A percentile compares a stretch with the other conserved stretches of the same genome.
Evolutionary conservation across 148 eudicot species (phyloP).

Genomic region (Vaccinium corymbosum): DNA sequence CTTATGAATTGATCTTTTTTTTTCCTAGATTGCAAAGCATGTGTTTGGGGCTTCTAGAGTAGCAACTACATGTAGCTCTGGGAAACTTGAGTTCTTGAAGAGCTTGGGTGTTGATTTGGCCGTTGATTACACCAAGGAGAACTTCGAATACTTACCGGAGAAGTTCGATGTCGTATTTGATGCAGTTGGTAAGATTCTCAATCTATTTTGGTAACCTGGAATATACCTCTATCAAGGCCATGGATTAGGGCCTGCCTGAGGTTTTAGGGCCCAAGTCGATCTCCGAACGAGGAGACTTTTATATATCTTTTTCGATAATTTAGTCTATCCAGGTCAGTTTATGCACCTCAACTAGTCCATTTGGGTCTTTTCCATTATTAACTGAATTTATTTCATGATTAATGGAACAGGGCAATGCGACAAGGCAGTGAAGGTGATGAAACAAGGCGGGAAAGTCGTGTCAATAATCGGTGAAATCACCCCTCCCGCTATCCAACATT

Average conservation of each 20-base stretch:
- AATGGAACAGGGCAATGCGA: slow-evolving; percentile 59
- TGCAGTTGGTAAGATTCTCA: slow-evolving; percentile 60
- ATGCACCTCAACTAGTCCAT: too few species aligned
- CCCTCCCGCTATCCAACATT: slow-evolving; percentile 81
- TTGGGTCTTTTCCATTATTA: too few species aligned
- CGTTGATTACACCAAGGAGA: slow-evolving; percentile 80
- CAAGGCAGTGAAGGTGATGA: slow-evolving; percentile 63
- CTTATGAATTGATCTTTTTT: neutral
- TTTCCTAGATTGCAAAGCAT: slow-evolving; percentile 64
- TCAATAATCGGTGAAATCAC: slow-evolving; percentile 65
- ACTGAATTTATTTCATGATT: neutral
- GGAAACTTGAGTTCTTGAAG: slow-evolving; percentile 67
- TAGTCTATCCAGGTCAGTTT: too few species aligned
- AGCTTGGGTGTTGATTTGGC: slow-evolving; percentile 81
- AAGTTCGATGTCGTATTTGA: slow-evolving; percentile 92
- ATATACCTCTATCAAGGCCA: neutral
- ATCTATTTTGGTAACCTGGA: too few species aligned
- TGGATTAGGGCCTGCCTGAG: neutral
- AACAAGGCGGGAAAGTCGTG: slow-evolving; percentile 86
- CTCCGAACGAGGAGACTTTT: too few species aligned
- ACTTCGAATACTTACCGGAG: slow-evolving; percentile 73
- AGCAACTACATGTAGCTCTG: slow-evolving; percentile 92
- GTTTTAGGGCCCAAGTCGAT: neutral
- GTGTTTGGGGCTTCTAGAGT: slow-evolving; percentile 91
- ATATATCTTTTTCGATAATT: too few species aligned